Base-by-base conservation (phyloP, 129 eudicot species). In the Logfia minima region DNA sequence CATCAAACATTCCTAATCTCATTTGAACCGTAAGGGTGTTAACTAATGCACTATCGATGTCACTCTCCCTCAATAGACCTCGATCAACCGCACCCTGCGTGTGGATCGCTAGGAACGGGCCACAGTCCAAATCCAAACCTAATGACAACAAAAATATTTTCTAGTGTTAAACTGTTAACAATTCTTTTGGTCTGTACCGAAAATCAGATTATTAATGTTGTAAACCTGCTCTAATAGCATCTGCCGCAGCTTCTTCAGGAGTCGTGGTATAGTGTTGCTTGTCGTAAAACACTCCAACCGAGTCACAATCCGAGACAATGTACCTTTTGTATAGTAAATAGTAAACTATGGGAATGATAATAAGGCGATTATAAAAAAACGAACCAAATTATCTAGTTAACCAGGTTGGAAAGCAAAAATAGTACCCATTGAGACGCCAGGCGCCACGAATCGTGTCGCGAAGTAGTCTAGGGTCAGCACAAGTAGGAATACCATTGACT, bases 51-150 rank as follows among this genome's bases (percentile, higher is more conserved):
- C 69, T 77, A 67, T 93, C 79, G 0, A 93, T 66, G 19, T 90
- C 96, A 1, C 28, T 77, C 68, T 93, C 98, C 5, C 64, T 90
- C 13, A 93, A 35, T 13, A 87, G 48, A 43, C 98, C 98, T 43
- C 61, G 71, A 3, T 78, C 83, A 66, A 87, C 75, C 6, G 98
- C 98, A 34, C 80, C 84, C 70, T 90, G 88, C 10, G 92, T 88
- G 82, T 93, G 98, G 31, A 78, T 66, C 1, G 79, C 85, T 2
- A 88, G 81, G 70, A 88, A 93, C 32, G 96, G 88, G 74, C 96
- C 98, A 43, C 98, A 93, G 61, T 93, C 97, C 96, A 93, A 88
- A 84, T 93, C 98, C 88, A 93, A 77, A 73, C 98, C 97, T 91
- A 77, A 32, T 67, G 2, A 45, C 17, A 18, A 53, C 3, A 53